A percentile compares a stretch with the other conserved stretches of the same genome.
These are phyloP conservation scores for Termitomyces sp. DNA, from an alignment of 768 basidiomycete genomes.

Conservation along the genomic window DNA sequence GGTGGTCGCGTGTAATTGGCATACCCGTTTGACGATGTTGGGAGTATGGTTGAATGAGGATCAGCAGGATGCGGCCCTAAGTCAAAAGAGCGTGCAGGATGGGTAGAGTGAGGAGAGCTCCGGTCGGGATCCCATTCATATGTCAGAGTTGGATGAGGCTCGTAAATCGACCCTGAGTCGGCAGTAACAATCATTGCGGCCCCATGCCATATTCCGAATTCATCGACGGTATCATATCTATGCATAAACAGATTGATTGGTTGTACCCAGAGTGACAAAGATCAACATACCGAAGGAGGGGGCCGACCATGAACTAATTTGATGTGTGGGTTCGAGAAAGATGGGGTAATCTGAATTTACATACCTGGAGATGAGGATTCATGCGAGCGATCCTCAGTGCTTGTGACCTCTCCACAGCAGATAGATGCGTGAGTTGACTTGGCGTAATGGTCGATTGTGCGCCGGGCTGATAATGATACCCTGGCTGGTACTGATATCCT, in stretches of 20 bases:
- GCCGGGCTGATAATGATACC: constrained; percentile 16
- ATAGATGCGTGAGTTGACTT: constrained; percentile 44
- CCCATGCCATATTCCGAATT: constrained; percentile 79
- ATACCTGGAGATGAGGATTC: constrained; percentile 73
- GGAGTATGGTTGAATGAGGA: constrained; percentile 49
- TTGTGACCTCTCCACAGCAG: constrained; percentile 64
- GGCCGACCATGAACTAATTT: constrained; percentile 81
- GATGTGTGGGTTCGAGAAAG: not conserved
- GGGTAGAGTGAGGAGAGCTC: constrained; percentile 10
- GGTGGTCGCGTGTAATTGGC: constrained; percentile 16
- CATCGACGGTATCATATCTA: constrained; percentile 85
- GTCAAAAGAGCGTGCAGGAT: constrained; percentile 40
- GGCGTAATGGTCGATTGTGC: constrained; percentile 29
- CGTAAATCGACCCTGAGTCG: constrained; percentile 75
- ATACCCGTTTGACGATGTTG: constrained; percentile 16
- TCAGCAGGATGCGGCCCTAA: constrained; percentile 75
- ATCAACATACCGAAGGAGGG: constrained; percentile 53
- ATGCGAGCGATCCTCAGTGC: constrained; percentile 57
- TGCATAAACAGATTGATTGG: not conserved
- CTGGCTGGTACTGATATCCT: constrained; percentile 8
- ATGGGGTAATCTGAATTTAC: constrained; percentile 8
- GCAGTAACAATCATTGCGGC: constrained; percentile 86
- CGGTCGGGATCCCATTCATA: constrained; percentile 72
- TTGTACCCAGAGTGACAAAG: not conserved
- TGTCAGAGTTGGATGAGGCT: constrained; percentile 64